A percentile compares a stretch with the other conserved stretches of the same genome.
Conservation (phyloP, 148 eudicot genomes). For the Cornus kousa region DNA sequence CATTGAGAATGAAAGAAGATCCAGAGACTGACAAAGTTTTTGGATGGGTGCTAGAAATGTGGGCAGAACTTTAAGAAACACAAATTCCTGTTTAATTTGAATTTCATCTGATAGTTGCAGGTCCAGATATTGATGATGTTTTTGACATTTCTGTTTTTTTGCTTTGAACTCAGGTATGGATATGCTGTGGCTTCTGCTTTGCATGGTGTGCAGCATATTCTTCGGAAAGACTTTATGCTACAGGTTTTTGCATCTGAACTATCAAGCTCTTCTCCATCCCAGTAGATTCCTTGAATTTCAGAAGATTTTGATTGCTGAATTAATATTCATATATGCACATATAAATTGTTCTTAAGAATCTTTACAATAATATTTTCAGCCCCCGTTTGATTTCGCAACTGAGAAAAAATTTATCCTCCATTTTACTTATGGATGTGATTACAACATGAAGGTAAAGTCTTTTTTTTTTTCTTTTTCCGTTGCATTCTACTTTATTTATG, state of each 20-base stretch:
- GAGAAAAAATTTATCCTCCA: constrained; percentile 74
- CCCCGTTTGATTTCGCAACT: constrained; percentile 82
- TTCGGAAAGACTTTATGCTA: constrained; percentile 90
- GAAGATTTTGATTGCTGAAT: not conserved
- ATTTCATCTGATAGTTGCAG: not conserved
- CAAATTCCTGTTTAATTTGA: constrained; percentile 1
- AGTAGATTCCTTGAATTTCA: not conserved
- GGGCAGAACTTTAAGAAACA: constrained; percentile 17
- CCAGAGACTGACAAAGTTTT: constrained; percentile 77
- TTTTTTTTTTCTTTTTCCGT: not conserved
- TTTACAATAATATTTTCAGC: constrained; percentile 45
- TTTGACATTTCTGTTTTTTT: constrained; percentile 6
- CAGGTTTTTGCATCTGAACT: constrained; percentile 48
- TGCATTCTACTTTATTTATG: not conserved
- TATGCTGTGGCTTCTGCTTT: constrained; percentile 98
- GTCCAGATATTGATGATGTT: not conserved
- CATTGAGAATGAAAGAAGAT: constrained; percentile 82
- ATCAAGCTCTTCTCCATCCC: not conserved
- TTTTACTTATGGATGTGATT: constrained; percentile 96
- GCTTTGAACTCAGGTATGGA: constrained; percentile 63
- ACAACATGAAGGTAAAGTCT: constrained; percentile 73
- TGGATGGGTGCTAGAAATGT: constrained; percentile 93
- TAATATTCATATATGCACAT: not conserved
- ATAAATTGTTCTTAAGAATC: not conserved
- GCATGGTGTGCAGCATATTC: constrained; percentile 87